Conservation (phyloP, 345 rosid species). For the Noccaea caerulescens region DNA sequence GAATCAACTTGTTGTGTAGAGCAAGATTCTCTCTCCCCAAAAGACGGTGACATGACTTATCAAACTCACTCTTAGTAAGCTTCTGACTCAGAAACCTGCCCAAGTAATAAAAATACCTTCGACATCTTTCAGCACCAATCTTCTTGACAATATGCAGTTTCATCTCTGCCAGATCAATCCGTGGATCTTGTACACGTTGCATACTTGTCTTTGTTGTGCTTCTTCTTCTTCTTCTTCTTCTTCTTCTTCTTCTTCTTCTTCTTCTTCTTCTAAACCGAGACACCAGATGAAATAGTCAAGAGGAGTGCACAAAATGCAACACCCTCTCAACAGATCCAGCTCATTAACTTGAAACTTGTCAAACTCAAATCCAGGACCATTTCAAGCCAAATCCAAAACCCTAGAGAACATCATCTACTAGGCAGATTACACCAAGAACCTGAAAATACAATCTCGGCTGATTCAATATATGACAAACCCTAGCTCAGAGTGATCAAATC, state of each 20-base stretch:
- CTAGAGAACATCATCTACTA: conserved; percentile 61
- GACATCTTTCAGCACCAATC: conserved; percentile 85
- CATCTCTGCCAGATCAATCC: conserved; percentile 83
- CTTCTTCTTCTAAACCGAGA: background rate
- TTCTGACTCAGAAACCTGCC: conserved; percentile 83
- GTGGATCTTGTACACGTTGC: conserved; percentile 79
- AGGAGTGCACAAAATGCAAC: conserved; percentile 43
- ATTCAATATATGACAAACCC: conserved; percentile 56
- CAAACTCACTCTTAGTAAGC: conserved; percentile 83
- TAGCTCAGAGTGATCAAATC: conserved; percentile 52
- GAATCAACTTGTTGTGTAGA: conserved; percentile 84
- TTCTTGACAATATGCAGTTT: conserved; percentile 76
- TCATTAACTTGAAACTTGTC: conserved; percentile 31
- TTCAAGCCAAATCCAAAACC: conserved; percentile 57
- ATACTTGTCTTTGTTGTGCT: conserved; percentile 44
- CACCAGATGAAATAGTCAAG: conserved; percentile 31
- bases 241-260: no score
- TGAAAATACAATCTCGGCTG: conserved; percentile 35
- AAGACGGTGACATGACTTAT: conserved; percentile 68
- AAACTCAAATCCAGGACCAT: conserved; percentile 39
- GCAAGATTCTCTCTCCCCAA: conserved; percentile 92
- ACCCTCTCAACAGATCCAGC: conserved; percentile 43
- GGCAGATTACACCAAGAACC: conserved; percentile 43
- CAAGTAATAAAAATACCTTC: conserved; percentile 74
- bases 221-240: background rate